Conservation (phyloP, 306 rosid genomes). For the Lagenaria siceraria region DNA sequence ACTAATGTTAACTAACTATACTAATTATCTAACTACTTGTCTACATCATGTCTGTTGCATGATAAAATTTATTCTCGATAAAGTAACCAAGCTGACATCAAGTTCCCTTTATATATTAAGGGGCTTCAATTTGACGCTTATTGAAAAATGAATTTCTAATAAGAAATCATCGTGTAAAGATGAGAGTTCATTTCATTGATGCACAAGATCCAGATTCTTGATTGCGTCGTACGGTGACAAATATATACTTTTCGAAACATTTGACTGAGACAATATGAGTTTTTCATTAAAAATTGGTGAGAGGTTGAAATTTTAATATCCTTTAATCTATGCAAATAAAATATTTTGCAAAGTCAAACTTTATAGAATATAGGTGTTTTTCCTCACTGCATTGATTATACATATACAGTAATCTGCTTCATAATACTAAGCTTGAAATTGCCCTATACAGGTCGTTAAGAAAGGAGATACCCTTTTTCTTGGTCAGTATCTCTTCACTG, state of each 20-base stretch:
- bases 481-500: conserved; percentile 96
- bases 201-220: background rate
- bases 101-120: background rate
- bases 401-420: background rate
- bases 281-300: background rate
- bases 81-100: background rate
- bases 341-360: background rate
- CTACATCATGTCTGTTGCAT: background rate
- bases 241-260: too few relatives aligned
- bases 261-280: background rate
- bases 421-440: background rate
- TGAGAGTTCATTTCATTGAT: background rate
- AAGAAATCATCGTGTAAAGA: background rate
- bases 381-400: background rate
- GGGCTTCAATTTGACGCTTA: background rate
- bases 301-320: background rate
- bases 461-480: conserved; percentile 90
- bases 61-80: background rate
- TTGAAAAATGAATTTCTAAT: background rate
- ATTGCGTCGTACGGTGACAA: background rate
- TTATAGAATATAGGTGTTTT: background rate
- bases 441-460: conserved; percentile 51
- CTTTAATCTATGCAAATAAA: background rate
- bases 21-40: too few relatives aligned
- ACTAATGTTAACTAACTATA: too few relatives aligned